Evolutionary conservation across 768 basidiomycete genomes (phyloP), one percentile per base, ranked within the genome.

Genomic region (Agrocybe chaxingu): DNA sequence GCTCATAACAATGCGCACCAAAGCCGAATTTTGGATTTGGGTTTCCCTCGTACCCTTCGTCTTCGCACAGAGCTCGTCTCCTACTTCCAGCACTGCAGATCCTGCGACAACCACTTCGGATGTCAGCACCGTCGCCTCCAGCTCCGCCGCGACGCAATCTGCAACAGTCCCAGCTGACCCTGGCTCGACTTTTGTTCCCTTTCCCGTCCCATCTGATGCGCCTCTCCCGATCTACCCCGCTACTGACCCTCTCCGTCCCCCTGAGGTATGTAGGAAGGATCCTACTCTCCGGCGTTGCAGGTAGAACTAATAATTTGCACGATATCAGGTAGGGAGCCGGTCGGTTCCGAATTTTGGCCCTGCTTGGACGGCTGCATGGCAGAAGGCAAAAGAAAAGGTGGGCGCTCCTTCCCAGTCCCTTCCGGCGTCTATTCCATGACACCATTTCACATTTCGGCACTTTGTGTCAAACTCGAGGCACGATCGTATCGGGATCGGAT

Each of bases 281-380:
- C 24, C 24, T 5, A 24, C 24, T 24, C 24, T 3, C 24, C 24
- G 24, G 3, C 24, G 5, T 24, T 24, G 24, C 50, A 37, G 3
- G 33, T 29, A 18, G n/a, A 10, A 35, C 49, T 45, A 49, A 55
- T 37, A 40, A 49, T 30, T 40, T 13, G 18, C 10, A 3, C 42
- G 9, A 38, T 35, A 16, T n/a, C 46, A 73, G 68, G 67, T 67
- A 36, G 67, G 66, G 57, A 68, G 69, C 33, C 57, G 61, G n/a
- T 51, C 73, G 19, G 52, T 79, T 35, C 77, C 77, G 3, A 71
- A 79, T 58, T 79, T 77, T 56, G 66, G 67, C 8, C 72, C 74
- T 18, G 76, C 85, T 32, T 88, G 86, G 86, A 69, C 72, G 8
- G 61, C 62, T 3, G 86, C 86, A 16, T 80, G 81, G 55, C 62